A percentile compares a stretch with the other conserved stretches of the same genome.
Conservation (phyloP, 768 basidiomycete genomes). For the Trametes cinnabarina region DNA sequence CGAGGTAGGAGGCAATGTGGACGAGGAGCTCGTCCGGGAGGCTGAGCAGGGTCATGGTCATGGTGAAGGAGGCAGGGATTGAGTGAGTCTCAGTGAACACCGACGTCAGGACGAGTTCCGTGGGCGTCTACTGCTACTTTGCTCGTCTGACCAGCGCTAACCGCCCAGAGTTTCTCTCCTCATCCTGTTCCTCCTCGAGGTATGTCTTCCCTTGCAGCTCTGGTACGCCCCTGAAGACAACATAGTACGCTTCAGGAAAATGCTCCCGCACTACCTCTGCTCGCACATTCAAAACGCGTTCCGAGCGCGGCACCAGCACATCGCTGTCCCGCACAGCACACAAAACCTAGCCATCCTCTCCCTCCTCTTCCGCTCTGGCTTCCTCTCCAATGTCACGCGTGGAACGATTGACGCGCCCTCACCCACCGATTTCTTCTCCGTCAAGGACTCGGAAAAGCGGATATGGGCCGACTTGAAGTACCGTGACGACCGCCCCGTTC, state of each 20-base stretch:
- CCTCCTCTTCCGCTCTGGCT: constrained; percentile 89
- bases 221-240: neutral
- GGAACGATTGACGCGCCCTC: constrained; percentile 67
- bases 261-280: constrained; percentile 83
- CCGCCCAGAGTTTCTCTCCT: neutral
- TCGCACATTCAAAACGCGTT: constrained; percentile 92
- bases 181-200: neutral
- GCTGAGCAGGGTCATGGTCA: constrained; percentile 12
- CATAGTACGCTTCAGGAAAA: constrained; percentile 13
- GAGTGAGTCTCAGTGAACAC: neutral
- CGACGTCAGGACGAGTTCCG: neutral
- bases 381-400: constrained; percentile 78
- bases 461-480: constrained; percentile 97
- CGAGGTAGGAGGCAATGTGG: constrained; percentile 13
- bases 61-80: neutral
- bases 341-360: constrained; percentile 91
- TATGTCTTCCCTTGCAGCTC: neutral
- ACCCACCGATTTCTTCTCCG: constrained; percentile 59
- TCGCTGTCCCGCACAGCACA: constrained; percentile 78
- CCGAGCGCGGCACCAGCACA: constrained; percentile 73
- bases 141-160: neutral
- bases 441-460: constrained; percentile 63
- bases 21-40: constrained; percentile 23
- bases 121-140: neutral
- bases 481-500: constrained; percentile 83